phyloP scores from a whole-genome alignment of 768 basidiomycete species.

The Tricholoma terreum region DNA sequence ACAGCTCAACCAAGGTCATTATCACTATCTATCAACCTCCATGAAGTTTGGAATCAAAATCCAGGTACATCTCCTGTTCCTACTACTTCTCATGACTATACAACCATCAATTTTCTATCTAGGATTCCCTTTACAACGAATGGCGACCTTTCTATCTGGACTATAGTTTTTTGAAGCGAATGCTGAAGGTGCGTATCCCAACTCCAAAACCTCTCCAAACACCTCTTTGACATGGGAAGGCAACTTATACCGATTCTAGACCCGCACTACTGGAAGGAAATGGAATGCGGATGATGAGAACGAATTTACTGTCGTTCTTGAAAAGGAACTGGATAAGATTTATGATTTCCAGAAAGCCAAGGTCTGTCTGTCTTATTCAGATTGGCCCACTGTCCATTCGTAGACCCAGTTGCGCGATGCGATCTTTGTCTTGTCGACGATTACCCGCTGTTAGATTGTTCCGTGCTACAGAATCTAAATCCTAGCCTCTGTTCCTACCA shows the following conservation, averaged over 20 bases:
- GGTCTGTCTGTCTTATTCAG: slow-evolving; percentile 37
- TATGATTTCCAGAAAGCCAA: slow-evolving; percentile 91
- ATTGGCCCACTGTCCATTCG: background rate
- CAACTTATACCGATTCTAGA: slow-evolving; percentile 18
- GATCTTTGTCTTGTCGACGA: background rate
- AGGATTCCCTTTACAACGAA: slow-evolving; percentile 86
- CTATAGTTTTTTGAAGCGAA: slow-evolving; percentile 86
- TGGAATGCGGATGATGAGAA: slow-evolving; percentile 83
- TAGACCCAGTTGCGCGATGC: background rate
- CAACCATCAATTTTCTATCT: background rate
- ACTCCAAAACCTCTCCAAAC: too few species aligned
- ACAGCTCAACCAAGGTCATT: background rate
- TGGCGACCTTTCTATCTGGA: slow-evolving; percentile 91
- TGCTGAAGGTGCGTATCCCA: slow-evolving; percentile 64
- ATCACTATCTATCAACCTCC: background rate
- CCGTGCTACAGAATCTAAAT: background rate
- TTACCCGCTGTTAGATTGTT: background rate
- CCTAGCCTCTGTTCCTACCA: slow-evolving; percentile 24
- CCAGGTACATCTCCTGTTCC: slow-evolving; percentile 17
- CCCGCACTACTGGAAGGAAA: slow-evolving; percentile 44
- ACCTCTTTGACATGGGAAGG: background rate
- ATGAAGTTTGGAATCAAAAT: slow-evolving; percentile 89
- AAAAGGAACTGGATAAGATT: slow-evolving; percentile 88
- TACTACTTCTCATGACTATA: background rate
- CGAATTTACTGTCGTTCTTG: slow-evolving; percentile 76